Percentiles rank a stretch among this genome's conserved stretches.
These are phyloP conservation scores for Leccinum subgranulosum DNA, from an alignment of 768 basidiomycete genomes.

Conservation along the genomic window DNA sequence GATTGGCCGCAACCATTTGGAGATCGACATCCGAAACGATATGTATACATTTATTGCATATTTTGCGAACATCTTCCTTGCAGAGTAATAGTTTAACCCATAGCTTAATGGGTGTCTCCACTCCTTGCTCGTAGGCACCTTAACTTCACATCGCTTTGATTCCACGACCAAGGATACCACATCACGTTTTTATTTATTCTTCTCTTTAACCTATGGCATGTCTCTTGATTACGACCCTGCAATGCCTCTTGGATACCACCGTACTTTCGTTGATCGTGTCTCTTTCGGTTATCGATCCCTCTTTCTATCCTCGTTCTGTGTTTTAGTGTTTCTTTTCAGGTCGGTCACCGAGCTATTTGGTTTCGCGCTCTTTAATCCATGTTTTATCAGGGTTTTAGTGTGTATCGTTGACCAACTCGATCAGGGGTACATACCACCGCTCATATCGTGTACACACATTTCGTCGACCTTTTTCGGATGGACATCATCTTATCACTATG, in stretches of 20 bases:
- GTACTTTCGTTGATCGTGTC: conserved; percentile 6
- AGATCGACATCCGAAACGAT: conserved; percentile 9
- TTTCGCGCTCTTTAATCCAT: neutral
- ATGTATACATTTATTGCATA: conserved; percentile 25
- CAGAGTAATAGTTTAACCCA: conserved; percentile 19
- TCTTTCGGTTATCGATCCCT: neutral
- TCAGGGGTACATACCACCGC: conserved; percentile 5
- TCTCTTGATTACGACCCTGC: conserved; percentile 9
- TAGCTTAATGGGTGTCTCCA: conserved; percentile 16
- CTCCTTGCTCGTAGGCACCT: conserved; percentile 8
- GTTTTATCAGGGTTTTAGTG: conserved; percentile 7
- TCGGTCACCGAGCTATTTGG: neutral
- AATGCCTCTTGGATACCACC: conserved; percentile 26
- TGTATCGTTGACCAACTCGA: conserved; percentile 15
- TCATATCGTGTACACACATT: conserved; percentile 10
- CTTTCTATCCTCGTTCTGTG: neutral
- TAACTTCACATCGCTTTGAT: conserved; percentile 5
- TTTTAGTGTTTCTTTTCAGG: conserved; percentile 2
- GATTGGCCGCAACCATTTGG: neutral
- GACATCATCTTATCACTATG: neutral
- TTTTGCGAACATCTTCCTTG: conserved; percentile 18
- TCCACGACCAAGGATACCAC: conserved; percentile 12
- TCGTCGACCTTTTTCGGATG: neutral
- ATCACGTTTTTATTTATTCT: conserved; percentile 8
- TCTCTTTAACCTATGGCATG: conserved; percentile 4